Evolutionary conservation across 192 early-diverging fungal species (phyloP).

Genomic region (Coemansia sp.): DNA sequence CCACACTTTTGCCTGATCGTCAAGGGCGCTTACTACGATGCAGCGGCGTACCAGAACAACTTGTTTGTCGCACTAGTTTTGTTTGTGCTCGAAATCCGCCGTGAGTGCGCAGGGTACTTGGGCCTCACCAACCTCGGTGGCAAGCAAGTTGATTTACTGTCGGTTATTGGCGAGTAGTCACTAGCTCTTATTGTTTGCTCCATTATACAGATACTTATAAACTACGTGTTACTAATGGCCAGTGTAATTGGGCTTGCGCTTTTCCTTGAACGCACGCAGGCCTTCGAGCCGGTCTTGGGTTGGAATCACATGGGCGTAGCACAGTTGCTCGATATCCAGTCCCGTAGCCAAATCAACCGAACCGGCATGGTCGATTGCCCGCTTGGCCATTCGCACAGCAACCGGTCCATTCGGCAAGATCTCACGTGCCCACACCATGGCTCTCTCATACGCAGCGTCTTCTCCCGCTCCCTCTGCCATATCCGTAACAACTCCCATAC

Average conservation of each 20-base stretch:
- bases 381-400: constrained; percentile 88
- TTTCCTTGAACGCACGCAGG: constrained; percentile 73
- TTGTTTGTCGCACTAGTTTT: constrained; percentile 52
- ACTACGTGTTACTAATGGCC: constrained; percentile 35
- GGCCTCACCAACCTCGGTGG: constrained; percentile 59
- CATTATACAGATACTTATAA: constrained; percentile 5
- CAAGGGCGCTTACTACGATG: constrained; percentile 59
- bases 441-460: constrained; percentile 58
- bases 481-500: constrained; percentile 77
- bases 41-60: constrained; percentile 52
- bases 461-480: constrained; percentile 35
- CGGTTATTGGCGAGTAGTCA: constrained; percentile 48
- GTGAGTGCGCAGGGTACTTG: constrained; percentile 59
- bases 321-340: constrained; percentile 88
- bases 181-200: constrained; percentile 1
- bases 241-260: constrained; percentile 79
- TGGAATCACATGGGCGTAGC: constrained; percentile 92
- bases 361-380: constrained; percentile 79
- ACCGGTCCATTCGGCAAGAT: constrained; percentile 84
- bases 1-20: constrained; percentile 60
- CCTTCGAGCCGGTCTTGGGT: constrained; percentile 94
- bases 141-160: constrained; percentile 54
- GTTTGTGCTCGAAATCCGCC: constrained; percentile 60
- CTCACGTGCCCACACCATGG: constrained; percentile 72
- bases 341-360: constrained; percentile 82